These are phyloP conservation scores for Salvia miltiorrhiza DNA, from an alignment of 257 asterid species.

Conservation along the genomic window DNA sequence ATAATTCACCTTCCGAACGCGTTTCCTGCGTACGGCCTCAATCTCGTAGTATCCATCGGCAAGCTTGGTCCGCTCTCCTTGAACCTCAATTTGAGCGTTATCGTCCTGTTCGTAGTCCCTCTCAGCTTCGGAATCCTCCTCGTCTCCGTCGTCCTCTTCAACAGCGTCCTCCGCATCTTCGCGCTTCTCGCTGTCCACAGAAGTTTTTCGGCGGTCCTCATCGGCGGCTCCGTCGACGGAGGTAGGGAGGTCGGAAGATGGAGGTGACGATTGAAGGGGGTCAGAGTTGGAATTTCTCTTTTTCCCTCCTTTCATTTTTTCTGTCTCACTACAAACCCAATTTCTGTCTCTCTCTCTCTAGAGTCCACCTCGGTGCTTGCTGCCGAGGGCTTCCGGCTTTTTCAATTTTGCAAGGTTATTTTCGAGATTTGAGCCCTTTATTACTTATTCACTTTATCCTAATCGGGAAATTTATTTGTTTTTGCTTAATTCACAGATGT, in stretches of 20 bases:
- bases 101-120: constrained; percentile 31
- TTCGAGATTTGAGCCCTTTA: constrained; percentile 16
- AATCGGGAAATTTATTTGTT: not conserved
- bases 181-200: constrained; percentile 25
- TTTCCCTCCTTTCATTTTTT: constrained; percentile 41
- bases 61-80: constrained; percentile 44
- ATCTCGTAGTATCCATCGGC: constrained; percentile 57
- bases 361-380: constrained; percentile 23
- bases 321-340: constrained; percentile 18
- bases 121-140: constrained; percentile 38
- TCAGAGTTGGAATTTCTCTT: constrained; percentile 30
- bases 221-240: constrained; percentile 16
- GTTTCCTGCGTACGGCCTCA: constrained; percentile 57
- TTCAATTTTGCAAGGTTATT: constrained; percentile 20
- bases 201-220: constrained; percentile 10
- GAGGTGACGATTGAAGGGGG: constrained; percentile 26
- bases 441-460: not conserved
- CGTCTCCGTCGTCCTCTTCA: constrained; percentile 40
- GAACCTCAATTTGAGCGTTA: constrained; percentile 20
- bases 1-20: constrained; percentile 45
- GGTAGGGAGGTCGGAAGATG: constrained; percentile 22
- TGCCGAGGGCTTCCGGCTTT: constrained; percentile 18
- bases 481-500: not conserved
- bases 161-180: constrained; percentile 29
- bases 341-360: constrained; percentile 31